Base-by-base conservation (phyloP, 352 stramenopile species). In the Phytophthora hybrid region DNA sequence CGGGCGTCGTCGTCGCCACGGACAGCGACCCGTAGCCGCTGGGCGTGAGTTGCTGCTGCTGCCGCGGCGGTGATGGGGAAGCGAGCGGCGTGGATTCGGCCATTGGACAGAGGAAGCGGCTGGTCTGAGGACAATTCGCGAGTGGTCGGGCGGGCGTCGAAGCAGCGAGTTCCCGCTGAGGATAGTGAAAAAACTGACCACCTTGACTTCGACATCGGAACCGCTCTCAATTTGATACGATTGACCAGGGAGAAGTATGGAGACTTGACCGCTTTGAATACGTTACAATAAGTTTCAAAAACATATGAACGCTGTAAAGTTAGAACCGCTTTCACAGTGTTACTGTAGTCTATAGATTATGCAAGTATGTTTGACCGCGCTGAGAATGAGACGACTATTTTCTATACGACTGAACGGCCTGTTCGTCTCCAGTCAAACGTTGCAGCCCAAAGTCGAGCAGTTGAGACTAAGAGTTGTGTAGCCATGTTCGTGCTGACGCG, bases 401-500 rank as follows among this genome's bases (percentile, higher is more conserved):
- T 31, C 26, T 31, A 31, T 31, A 31, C 26, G 2, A 2, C 26
- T 0, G 26, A 31, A 31, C 37, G 14, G 37, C 37, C 37, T 8
- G 37, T 44, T 44, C 10, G 37, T 57, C 54, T 58, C 69, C 69
- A 76, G 53, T 76, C 69, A 76, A 44, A 44, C 37, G 37, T 44
- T 44, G 37, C 37, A 1, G 37, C 37, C 10, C 10, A 44, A 44
- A 44, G 37, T 16, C 34, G 4, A 39, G 8, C 32, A 39, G 23
- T 26, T 37, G n/a, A 26, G 31, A 13, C 23, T 29, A 29, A 29
- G 23, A 29, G 23, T 29, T 29, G 1, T 41, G 13, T 11, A n/a
- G 51, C 39, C 18, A 96, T 96, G 89, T 96, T 96, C 60, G 89
- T 95, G 60, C 76, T 96, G 14, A 93, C 88, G 59, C 89, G 89